Evolutionary conservation across 1,139 yeast genomes (phyloP).

Genomic region (Geotrichum australiense): DNA sequence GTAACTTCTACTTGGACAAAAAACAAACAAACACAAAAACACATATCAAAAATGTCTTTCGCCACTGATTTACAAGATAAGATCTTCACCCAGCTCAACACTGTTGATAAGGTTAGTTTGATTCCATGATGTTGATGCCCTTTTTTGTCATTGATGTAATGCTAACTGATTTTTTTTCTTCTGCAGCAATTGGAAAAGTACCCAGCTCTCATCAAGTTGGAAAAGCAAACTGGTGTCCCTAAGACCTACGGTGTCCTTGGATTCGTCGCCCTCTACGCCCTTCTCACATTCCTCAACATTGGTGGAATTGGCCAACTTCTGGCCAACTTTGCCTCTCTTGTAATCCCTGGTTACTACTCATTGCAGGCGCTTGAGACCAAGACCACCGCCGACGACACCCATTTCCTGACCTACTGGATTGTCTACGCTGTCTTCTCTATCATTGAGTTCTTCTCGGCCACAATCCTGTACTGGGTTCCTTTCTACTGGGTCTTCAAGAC

Average conservation of each 20-base stretch:
- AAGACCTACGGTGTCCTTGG: constrained; percentile 80
- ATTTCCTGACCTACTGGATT: constrained; percentile 92
- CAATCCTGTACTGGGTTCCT: constrained; percentile 91
- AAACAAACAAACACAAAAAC: neutral
- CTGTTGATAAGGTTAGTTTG: constrained; percentile 27
- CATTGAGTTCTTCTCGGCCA: constrained; percentile 90
- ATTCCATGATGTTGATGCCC: constrained; percentile 1
- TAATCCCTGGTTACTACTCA: constrained; percentile 85
- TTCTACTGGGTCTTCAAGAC: constrained; percentile 95
- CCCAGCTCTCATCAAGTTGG: constrained; percentile 32
- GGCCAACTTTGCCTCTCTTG: constrained; percentile 88
- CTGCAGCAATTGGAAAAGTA: constrained; percentile 34
- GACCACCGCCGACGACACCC: constrained; percentile 67
- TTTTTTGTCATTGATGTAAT: neutral
- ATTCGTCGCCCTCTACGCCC: constrained; percentile 55
- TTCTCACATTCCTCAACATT: constrained; percentile 75
- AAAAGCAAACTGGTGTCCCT: constrained; percentile 48
- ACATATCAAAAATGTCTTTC: constrained; percentile 14
- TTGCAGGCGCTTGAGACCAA: constrained; percentile 73
- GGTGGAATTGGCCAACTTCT: constrained; percentile 90
- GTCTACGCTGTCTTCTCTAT: constrained; percentile 88
- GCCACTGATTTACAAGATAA: constrained; percentile 26
- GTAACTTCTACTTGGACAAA: neutral
- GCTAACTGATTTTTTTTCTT: constrained; percentile 2
- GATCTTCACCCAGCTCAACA: constrained; percentile 26